These are phyloP conservation scores for Macrocystidia cucumis DNA, from an alignment of 1,284 basidiomycete species.

Conservation along the genomic window DNA sequence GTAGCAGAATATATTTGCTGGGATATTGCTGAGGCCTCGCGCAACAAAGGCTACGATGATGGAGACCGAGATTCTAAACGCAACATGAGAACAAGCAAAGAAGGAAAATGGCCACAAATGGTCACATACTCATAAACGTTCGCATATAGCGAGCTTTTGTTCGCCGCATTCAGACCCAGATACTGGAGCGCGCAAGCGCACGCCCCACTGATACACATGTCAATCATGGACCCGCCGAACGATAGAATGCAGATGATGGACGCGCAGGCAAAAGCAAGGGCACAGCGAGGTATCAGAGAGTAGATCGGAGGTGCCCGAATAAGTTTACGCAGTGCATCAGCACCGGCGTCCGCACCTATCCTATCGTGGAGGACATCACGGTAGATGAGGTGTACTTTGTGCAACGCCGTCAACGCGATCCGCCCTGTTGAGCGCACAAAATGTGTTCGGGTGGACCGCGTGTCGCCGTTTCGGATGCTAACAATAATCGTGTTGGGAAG, in stretches of 20 bases:
- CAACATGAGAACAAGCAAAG: slow-evolving; percentile 1
- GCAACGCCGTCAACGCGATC: slow-evolving; percentile 66
- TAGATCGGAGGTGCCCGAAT: slow-evolving; percentile 58
- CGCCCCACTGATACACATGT: slow-evolving; percentile 73
- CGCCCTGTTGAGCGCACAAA: slow-evolving; percentile 72
- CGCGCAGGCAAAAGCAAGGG: slow-evolving; percentile 67
- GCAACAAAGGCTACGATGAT: slow-evolving; percentile 80
- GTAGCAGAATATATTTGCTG: slow-evolving; percentile 70
- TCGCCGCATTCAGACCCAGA: slow-evolving; percentile 69
- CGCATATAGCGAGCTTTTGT: slow-evolving; percentile 77
- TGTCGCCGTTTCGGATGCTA: slow-evolving; percentile 60
- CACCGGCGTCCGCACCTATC: slow-evolving; percentile 59
- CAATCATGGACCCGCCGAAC: slow-evolving; percentile 77
- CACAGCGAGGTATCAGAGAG: slow-evolving; percentile 51
- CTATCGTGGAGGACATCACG: slow-evolving; percentile 73
- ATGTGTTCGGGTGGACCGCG: slow-evolving; percentile 58
- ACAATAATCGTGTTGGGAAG: slow-evolving; percentile 76
- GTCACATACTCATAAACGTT: slow-evolving; percentile 85
- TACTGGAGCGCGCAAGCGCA: slow-evolving; percentile 69
- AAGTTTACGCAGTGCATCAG: slow-evolving; percentile 48
- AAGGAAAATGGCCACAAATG: background rate
- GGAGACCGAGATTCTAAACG: slow-evolving; percentile 66
- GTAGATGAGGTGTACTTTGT: slow-evolving; percentile 70
- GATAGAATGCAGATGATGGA: slow-evolving; percentile 74
- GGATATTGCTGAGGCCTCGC: slow-evolving; percentile 63